Evolutionary conservation across 805 yeast genomes (phyloP), one percentile per base, ranked within the genome.

Genomic region (Tetrapisispora taiwanensis): DNA sequence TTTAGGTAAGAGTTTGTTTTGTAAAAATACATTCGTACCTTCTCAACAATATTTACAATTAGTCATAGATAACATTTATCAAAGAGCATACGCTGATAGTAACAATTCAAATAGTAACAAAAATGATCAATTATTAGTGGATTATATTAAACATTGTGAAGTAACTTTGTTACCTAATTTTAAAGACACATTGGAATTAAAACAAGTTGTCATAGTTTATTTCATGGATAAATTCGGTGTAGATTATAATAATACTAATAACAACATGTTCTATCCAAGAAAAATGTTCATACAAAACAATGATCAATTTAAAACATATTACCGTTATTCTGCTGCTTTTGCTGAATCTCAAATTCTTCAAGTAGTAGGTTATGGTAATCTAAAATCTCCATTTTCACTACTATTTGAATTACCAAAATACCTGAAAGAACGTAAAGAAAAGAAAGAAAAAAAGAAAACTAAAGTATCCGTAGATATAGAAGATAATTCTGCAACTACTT

Each of bases 1-100:
- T 52, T 73, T 84, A 18, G 92, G 92, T 10, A 84, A 83, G 60
- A 75, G 84, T 37, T 89, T 84, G 9, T 75, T 79, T 46, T 84
- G 90, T 54, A 75, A 83, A 47, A 92, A 84, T 57, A 87, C 90
- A 7, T 84, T 84, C 63, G 87, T 82, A 4, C 94, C 94, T 20
- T 81, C 92, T 2, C 80, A 77, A 41, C 88, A 82, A 53, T 84
- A 84, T 57, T 71, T 84, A 62, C 71, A 82, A 52, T 71, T 83
- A 66, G 88, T 84, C 18, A 83, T 84, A 41, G 92, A 84, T 51
- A 84, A 83, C 55, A 84, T 83, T 58, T 82, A 58, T 69, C 85
- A 51, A 63, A 62, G 72, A 49, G 70, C 69, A n/a, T 71, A 66
- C 48, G 70, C 66, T 20, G 73, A 69, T 43, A 51, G 62, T 43